Evolutionary conservation across 208 protist species (phyloP), one percentile per base, ranked within the genome.

Genomic region (Naegleria fowleri): DNA sequence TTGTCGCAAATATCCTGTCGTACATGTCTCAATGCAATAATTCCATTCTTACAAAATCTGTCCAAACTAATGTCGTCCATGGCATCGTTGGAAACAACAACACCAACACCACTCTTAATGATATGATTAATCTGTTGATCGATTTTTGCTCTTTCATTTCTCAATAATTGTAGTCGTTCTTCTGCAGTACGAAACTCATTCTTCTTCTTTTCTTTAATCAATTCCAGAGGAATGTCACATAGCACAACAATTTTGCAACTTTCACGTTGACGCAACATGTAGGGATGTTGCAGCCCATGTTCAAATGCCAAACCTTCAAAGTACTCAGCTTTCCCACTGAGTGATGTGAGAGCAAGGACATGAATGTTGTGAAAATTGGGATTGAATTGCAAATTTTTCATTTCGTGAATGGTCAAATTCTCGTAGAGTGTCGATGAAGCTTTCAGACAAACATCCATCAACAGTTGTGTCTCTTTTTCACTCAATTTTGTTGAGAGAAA

Each of bases 21-120:
- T 7, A 88, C 85, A 13, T 88, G 85, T 88, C 85, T 48, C 16
- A 88, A 38, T 6, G 85, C 85, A 58, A 88, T 88, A 58, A 58
- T 39, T 38, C 29, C 29, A 19, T n/a, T 7, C 33, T 38, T 51
- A 38, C 41, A 29, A 36, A 88, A 88, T 58, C 6, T 25, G 40
- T 58, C 55, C 16, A 88, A 58, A 36, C 41, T 58, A 29, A 36
- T 59, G 19, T 29, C 19, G 38, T 88, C 85, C 16, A 88, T 88
- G 41, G 41, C 39, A 48, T 58, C 22, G 38, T 39, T 88, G 0
- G 85, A 88, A 58, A 88, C 55, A 11, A 88, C 85, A 38, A 88
- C 19, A 19, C 29, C 36, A 13, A 29, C 41, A 13, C 41, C 40
- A 2, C 11, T 58, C 16, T 48, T 38, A 55, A 88, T 55, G 13